These are phyloP conservation scores for Pyropia yezoensis DNA, from an alignment of 23 red algal species.

Conservation along the genomic window DNA sequence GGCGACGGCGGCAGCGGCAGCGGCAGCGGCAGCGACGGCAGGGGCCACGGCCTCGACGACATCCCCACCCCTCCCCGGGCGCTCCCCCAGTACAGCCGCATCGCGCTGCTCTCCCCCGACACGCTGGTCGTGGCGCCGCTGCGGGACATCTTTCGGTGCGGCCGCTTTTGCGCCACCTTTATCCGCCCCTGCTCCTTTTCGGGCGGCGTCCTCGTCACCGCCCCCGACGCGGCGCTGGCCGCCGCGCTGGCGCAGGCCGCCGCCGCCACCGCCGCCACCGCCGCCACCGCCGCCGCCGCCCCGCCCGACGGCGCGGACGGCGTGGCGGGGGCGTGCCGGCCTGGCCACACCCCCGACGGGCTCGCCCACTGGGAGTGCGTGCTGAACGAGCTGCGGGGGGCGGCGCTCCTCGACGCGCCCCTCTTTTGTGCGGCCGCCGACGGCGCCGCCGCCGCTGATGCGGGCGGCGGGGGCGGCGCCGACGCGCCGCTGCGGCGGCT, in stretches of 20 bases:
- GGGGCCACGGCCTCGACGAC: too few relatives aligned
- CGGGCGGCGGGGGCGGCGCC: neutral
- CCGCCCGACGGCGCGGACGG: too few relatives aligned
- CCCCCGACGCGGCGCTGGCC: slow-evolving; percentile 22
- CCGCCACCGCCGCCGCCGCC: too few relatives aligned
- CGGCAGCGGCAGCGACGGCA: too few relatives aligned
- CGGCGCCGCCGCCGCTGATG: too few relatives aligned
- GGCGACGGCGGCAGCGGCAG: too few relatives aligned
- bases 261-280: too few relatives aligned
- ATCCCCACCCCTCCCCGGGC: too few relatives aligned
- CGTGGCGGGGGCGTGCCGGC: too few relatives aligned
- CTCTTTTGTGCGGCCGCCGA: too few relatives aligned
- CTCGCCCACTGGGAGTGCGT: too few relatives aligned
- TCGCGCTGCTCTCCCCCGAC: slow-evolving; percentile 79
- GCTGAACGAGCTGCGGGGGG: slow-evolving; percentile 22
- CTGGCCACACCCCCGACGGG: too few relatives aligned
- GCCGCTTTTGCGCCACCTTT: slow-evolving; percentile 71
- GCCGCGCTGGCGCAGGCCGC: slow-evolving; percentile 15
- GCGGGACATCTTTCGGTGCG: slow-evolving; percentile 66
- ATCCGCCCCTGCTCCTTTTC: slow-evolving; percentile 83
- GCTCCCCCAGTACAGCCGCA: slow-evolving; percentile 2
- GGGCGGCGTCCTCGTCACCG: slow-evolving; percentile 67
- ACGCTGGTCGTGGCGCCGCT: slow-evolving; percentile 60
- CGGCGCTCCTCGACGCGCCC: slow-evolving; percentile 44
- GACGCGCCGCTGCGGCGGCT: slow-evolving; percentile 29